A percentile compares a stretch with the other conserved stretches of the same genome.
phyloP scores from a whole-genome alignment of 371 early-diverging fungal species.

The Lichtheimia corymbifera region DNA sequence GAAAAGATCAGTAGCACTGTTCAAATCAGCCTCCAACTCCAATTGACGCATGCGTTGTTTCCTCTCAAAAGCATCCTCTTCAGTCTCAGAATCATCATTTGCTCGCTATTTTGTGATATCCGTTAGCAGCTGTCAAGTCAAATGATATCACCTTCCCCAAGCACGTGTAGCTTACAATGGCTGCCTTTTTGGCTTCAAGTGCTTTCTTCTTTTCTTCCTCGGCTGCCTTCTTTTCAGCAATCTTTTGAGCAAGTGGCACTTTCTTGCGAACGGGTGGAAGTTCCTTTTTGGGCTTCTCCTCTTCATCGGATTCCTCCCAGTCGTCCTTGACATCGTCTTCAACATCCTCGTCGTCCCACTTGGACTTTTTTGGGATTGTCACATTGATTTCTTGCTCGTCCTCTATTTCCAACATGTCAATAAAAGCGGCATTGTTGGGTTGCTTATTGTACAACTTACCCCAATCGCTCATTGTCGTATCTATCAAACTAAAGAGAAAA shows the following conservation, averaged over 20 bases:
- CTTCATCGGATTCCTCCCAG: slow-evolving; percentile 79
- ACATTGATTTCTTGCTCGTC: slow-evolving; percentile 39
- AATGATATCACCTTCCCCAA: no score
- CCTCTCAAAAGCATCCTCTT: slow-evolving; percentile 65
- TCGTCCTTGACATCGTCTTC: slow-evolving; percentile 74
- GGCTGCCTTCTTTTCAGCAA: slow-evolving; percentile 76
- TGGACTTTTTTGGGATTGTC: slow-evolving; percentile 47
- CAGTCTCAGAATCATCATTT: slow-evolving; percentile 43
- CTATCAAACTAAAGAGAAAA: background rate
- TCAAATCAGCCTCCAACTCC: slow-evolving; percentile 80
- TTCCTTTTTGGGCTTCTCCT: slow-evolving; percentile 49
- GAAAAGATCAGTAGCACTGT: slow-evolving; percentile 85
- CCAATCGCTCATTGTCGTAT: slow-evolving; percentile 64
- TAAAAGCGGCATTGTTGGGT: background rate
- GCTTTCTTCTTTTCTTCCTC: slow-evolving; percentile 67
- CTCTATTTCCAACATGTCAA: slow-evolving; percentile 16
- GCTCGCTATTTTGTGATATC: background rate
- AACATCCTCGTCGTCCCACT: slow-evolving; percentile 87
- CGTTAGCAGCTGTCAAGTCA: no score
- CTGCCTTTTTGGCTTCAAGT: slow-evolving; percentile 53
- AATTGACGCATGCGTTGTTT: slow-evolving; percentile 67
- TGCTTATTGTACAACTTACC: slow-evolving; percentile 43
- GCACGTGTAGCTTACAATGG: slow-evolving; percentile 26
- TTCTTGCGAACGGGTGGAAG: slow-evolving; percentile 67
- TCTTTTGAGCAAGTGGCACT: slow-evolving; percentile 72